Conservation (phyloP, 129 eudicot genomes). For the Smallanthus sonchifolius region DNA sequence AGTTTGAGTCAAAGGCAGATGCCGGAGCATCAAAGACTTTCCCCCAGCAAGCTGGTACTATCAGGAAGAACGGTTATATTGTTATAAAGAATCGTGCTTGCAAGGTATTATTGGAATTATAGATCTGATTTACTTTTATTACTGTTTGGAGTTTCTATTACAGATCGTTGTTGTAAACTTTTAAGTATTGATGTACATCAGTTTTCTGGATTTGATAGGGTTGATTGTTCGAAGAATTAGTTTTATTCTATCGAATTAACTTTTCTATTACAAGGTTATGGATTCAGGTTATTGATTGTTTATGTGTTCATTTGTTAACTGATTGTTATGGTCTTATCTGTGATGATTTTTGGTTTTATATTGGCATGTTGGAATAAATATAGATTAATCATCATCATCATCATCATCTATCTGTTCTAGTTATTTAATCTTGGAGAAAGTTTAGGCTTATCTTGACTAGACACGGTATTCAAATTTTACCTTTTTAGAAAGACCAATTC, state of each 20-base stretch:
- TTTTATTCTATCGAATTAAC: background rate
- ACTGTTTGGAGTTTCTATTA: background rate
- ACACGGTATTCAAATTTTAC: background rate
- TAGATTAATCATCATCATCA: background rate
- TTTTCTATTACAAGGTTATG: background rate
- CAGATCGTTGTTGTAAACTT: slow-evolving; percentile 3
- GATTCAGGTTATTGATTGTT: background rate
- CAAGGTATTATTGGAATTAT: slow-evolving; percentile 37
- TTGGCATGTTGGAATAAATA: background rate
- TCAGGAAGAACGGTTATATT: slow-evolving; percentile 62
- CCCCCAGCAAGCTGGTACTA: slow-evolving; percentile 77
- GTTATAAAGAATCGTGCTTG: slow-evolving; percentile 67
- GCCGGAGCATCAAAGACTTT: slow-evolving; percentile 69
- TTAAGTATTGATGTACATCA: background rate
- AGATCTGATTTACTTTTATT: slow-evolving; percentile 6
- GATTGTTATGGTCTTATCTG: background rate
- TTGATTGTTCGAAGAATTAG: background rate
- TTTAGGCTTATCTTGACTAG: background rate
- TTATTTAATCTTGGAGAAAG: background rate
- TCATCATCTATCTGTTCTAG: background rate
- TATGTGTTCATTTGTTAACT: background rate
- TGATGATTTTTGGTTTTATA: background rate
- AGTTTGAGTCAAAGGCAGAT: slow-evolving; percentile 65
- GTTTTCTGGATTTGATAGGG: background rate
- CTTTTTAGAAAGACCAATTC: background rate